These are phyloP conservation scores for Citrus glauca DNA, from an alignment of 345 rosid species.

Conservation along the genomic window DNA sequence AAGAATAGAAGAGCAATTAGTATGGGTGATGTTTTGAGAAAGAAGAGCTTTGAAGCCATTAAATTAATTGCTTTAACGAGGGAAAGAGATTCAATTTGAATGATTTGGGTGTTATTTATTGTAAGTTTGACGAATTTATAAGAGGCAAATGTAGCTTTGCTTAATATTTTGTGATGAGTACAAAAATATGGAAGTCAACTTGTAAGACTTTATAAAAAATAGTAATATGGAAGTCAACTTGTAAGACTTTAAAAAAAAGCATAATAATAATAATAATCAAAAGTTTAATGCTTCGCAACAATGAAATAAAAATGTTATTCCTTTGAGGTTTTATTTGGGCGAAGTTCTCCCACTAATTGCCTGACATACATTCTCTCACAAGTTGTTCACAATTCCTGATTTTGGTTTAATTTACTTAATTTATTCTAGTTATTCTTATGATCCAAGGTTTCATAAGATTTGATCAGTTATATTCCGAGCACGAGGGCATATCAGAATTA, in stretches of 20 bases:
- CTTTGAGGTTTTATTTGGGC: no score
- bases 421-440: not conserved
- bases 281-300: no score
- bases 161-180: not conserved
- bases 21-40: not conserved
- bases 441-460: not conserved
- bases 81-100: not conserved
- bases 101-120: not conserved
- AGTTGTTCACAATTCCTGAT: no score
- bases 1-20: constrained; percentile 9
- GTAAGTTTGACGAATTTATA: not conserved
- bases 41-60: constrained; percentile 13
- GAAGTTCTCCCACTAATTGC: no score
- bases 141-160: not conserved
- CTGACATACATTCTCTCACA: no score
- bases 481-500: not conserved
- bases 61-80: not conserved
- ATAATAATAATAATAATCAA: fast-evolving
- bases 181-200: no score
- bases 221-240: no score
- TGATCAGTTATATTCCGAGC: not conserved
- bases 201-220: not conserved
- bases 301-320: no score
- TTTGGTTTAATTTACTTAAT: no score
- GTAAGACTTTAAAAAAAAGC: no score